phyloP scores from a whole-genome alignment of 2,329 filamentous ascomycete genomes.

The Aplosporella prunicola region DNA sequence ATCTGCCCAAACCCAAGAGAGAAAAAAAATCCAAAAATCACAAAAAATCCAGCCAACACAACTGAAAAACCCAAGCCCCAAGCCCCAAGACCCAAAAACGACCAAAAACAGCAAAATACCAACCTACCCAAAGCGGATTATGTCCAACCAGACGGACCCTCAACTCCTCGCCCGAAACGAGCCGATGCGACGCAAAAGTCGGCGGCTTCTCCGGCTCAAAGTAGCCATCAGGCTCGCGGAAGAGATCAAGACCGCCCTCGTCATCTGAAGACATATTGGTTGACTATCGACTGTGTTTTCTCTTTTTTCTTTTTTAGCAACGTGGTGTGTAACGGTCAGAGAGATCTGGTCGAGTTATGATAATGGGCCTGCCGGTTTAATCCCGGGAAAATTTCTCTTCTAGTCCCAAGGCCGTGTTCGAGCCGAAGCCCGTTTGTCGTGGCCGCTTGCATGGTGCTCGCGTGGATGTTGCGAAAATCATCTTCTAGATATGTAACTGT shows the following conservation, averaged over 20 bases:
- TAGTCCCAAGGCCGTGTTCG: too few relatives aligned
- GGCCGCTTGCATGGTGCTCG: too few relatives aligned
- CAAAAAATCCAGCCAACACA: neutral
- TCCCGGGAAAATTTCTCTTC: too few relatives aligned
- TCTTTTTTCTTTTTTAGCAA: too few relatives aligned
- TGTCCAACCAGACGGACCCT: slow-evolving; percentile 73
- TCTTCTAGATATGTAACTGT: too few relatives aligned
- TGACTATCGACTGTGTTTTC: too few relatives aligned
- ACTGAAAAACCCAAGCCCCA: neutral
- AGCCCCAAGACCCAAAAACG: neutral
- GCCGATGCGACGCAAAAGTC: slow-evolving; percentile 61
- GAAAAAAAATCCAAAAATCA: neutral
- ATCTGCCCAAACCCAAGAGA: neutral
- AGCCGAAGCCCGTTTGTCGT: too few relatives aligned
- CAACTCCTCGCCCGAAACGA: slow-evolving; percentile 56
- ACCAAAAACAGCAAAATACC: neutral
- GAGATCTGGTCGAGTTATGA: too few relatives aligned
- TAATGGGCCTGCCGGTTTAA: too few relatives aligned
- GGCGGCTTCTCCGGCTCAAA: slow-evolving; percentile 69
- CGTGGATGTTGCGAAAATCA: too few relatives aligned
- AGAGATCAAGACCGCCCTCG: slow-evolving; percentile 45
- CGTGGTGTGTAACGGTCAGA: too few relatives aligned
- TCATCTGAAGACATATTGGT: slow-evolving; percentile 12
- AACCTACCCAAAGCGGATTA: slow-evolving; percentile 69
- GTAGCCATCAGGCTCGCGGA: slow-evolving; percentile 72